Evolutionary conservation across 1,139 yeast genomes (phyloP), one percentile per base, ranked within the genome.

Genomic region (Blastobotrys capitulatus): DNA sequence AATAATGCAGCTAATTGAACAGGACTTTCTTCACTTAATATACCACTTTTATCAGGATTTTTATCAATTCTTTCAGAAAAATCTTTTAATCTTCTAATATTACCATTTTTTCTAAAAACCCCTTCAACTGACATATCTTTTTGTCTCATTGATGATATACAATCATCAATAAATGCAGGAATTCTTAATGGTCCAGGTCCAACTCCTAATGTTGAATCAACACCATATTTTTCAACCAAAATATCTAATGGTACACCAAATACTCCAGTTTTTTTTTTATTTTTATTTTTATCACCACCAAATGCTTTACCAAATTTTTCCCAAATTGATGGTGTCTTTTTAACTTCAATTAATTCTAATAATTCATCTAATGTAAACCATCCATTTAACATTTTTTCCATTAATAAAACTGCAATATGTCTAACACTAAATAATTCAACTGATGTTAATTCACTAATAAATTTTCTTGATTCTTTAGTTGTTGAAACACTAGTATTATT

Each of bases 41-140:
- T 83, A 0, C 95, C 94, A 13, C 83, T 76, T 53, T 75, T 79
- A 37, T 80, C 77, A 1, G 97, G 96, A 57, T 78, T 76, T 51
- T 77, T 73, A 67, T 94, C 94, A 57, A 90, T 84, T 52, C 75
- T 78, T 47, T 82, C 89, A 0, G 90, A 79, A 52, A 90, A 72
- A 57, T 83, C 88, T 57, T 85, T 80, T 47, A 92, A 73, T 44
- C 86, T 78, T 60, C 90, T 82, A 61, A 94, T 92, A 62, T 94
- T 94, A 62, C 99, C 99, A 64, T 94, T 94, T 63, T 90, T 86
- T 61, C 99, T 78, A 74, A 94, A 94, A 9, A 94, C 86, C 52
- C 98, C 98, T 68, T 92, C 98, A 19, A 89, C 92, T 2, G 97
- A 86, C 87, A 94, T 83, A 69, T 92, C 97, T 74, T 87, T 88